phyloP scores from a whole-genome alignment of 352 stramenopile genomes.

The Phytophthora cactorum region DNA sequence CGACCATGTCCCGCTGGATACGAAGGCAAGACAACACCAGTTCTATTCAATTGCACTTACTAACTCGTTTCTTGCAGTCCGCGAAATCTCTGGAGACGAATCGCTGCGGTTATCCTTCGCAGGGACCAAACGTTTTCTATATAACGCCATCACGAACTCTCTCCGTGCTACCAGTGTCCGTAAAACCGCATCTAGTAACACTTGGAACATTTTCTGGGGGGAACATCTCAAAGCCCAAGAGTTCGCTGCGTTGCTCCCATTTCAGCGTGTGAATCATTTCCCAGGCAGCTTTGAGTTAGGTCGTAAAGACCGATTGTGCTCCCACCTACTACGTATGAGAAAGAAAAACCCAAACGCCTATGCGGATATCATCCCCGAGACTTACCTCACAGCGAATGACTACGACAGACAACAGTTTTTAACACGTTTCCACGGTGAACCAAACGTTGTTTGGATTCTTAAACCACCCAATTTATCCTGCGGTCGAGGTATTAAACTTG shows the following conservation, averaged over 20 bases:
- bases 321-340: conserved; percentile 64
- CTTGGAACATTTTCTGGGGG: conserved; percentile 81
- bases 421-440: conserved; percentile 45
- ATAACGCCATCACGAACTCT: conserved; percentile 71
- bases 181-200: conserved; percentile 38
- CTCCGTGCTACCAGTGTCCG: conserved; percentile 53
- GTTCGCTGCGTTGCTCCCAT: conserved; percentile 47
- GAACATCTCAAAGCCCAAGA: conserved; percentile 63
- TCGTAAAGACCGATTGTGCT: conserved; percentile 75
- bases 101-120: conserved; percentile 53
- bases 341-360: conserved; percentile 65
- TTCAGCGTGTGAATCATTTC: conserved; percentile 80
- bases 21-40: conserved; percentile 41
- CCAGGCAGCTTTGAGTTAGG: conserved; percentile 79
- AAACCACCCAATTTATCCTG: conserved; percentile 85
- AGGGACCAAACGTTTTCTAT: conserved; percentile 79
- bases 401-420: conserved; percentile 78
- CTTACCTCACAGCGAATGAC: conserved; percentile 71
- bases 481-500: conserved; percentile 78
- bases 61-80: conserved; percentile 37
- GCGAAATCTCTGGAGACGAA: conserved; percentile 26
- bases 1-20: conserved; percentile 61
- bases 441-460: conserved; percentile 74
- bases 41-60: neutral
- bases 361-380: conserved; percentile 68